A percentile compares a stretch with the other conserved stretches of the same genome.
Conservation (phyloP, 805 yeast species). For the Zygotorulaspora florentina region DNA sequence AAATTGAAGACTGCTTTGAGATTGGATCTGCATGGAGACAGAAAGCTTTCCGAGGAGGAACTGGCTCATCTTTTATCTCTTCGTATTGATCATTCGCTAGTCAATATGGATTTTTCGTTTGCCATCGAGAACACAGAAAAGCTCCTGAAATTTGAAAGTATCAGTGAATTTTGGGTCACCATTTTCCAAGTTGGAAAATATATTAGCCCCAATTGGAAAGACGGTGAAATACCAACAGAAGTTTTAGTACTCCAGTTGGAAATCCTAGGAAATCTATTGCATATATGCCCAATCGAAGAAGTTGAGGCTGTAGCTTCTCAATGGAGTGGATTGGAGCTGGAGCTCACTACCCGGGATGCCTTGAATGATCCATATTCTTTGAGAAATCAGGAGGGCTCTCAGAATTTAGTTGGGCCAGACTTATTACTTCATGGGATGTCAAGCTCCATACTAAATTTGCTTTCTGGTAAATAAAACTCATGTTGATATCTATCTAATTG, state of each 20-base stretch:
- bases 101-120: conserved; percentile 54
- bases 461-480: conserved; percentile 44
- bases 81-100: conserved; percentile 65
- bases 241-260: conserved; percentile 49
- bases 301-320: conserved; percentile 53
- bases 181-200: conserved; percentile 70
- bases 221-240: conserved; percentile 36
- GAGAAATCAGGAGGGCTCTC: conserved; percentile 4
- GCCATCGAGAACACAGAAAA: conserved; percentile 47
- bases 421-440: conserved; percentile 12
- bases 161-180: conserved; percentile 55
- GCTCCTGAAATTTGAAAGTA: conserved; percentile 28
- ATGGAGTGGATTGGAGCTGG: conserved; percentile 53
- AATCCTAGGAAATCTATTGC: conserved; percentile 49
- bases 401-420: not conserved
- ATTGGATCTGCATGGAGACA: conserved; percentile 12
- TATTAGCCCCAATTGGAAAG: conserved; percentile 44
- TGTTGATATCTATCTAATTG: conserved; percentile 25
- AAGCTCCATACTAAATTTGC: conserved; percentile 39
- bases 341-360: conserved; percentile 34
- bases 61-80: conserved; percentile 37
- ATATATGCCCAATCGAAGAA: conserved; percentile 51
- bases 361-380: conserved; percentile 23
- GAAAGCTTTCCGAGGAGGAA: conserved; percentile 9
- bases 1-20: conserved; percentile 42